Evolutionary conservation across 1,284 basidiomycete genomes (phyloP).

Genomic region (Pulveroboletus ridleyi): DNA sequence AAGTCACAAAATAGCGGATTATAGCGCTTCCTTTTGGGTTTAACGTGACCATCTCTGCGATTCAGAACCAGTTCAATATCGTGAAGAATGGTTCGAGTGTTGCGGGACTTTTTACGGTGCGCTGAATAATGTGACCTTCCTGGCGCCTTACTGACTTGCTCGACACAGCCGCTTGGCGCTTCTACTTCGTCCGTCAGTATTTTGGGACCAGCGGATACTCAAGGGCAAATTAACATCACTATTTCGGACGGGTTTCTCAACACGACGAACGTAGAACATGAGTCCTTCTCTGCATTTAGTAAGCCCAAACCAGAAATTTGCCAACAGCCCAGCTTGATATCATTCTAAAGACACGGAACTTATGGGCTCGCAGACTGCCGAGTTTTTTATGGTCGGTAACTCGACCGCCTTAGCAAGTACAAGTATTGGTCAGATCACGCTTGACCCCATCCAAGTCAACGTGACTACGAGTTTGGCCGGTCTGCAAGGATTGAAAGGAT

Average conservation of each 20-base stretch:
- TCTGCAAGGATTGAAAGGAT: slow-evolving; percentile 64
- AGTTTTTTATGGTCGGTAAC: slow-evolving; percentile 63
- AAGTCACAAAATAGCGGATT: slow-evolving; percentile 4
- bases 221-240: slow-evolving; percentile 71
- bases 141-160: slow-evolving; percentile 23
- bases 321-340: slow-evolving; percentile 9
- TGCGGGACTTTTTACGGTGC: slow-evolving; percentile 62
- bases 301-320: slow-evolving; percentile 26
- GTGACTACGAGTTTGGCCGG: slow-evolving; percentile 74
- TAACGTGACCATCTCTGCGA: slow-evolving; percentile 64
- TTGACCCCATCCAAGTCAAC: slow-evolving; percentile 80
- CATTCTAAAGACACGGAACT: slow-evolving; percentile 44
- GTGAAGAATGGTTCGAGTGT: slow-evolving; percentile 56
- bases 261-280: slow-evolving; percentile 56
- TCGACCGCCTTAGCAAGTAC: slow-evolving; percentile 71
- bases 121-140: slow-evolving; percentile 24
- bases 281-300: slow-evolving; percentile 66
- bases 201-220: slow-evolving; percentile 61
- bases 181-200: slow-evolving; percentile 63
- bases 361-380: no score
- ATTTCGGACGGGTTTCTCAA: slow-evolving; percentile 63
- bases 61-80: slow-evolving; percentile 73
- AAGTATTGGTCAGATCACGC: slow-evolving; percentile 72
- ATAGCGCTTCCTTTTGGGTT: slow-evolving; percentile 83
- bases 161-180: slow-evolving; percentile 59